These are phyloP conservation scores for Quercus phellos DNA, from an alignment of 331 rosid genomes.

Conservation along the genomic window DNA sequence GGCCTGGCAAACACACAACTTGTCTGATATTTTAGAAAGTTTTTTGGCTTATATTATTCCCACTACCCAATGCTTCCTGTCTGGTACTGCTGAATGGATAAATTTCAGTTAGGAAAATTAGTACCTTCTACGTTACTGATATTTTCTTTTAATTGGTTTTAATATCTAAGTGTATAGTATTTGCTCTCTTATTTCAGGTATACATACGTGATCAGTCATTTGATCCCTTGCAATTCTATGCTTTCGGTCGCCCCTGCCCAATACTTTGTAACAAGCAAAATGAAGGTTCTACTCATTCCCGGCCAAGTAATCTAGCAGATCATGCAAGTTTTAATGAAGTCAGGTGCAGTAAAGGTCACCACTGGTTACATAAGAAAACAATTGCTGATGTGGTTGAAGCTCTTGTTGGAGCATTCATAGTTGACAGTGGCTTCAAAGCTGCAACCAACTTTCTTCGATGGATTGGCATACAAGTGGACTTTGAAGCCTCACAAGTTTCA, in stretches of 20 bases:
- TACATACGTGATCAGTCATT: conserved; percentile 75
- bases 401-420: conserved; percentile 87
- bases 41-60: background rate
- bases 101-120: background rate
- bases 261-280: conserved; percentile 55
- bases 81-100: background rate
- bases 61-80: background rate
- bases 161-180: background rate
- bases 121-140: background rate
- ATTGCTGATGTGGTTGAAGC: conserved; percentile 90
- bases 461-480: conserved; percentile 74
- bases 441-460: conserved; percentile 73
- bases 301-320: conserved; percentile 27
- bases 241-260: conserved; percentile 76
- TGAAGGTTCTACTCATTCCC: conserved; percentile 42
- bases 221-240: conserved; percentile 69
- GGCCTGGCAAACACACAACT: background rate
- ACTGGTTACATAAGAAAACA: conserved; percentile 80
- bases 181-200: conserved; percentile 42
- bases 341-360: conserved; percentile 81
- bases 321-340: conserved; percentile 19
- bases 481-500: conserved; percentile 63
- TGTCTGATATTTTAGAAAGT: background rate
- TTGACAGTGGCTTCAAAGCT: conserved; percentile 93
- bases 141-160: background rate